Conservation (phyloP, 495 filamentous ascomycete species). For the Neurospora africana region DNA sequence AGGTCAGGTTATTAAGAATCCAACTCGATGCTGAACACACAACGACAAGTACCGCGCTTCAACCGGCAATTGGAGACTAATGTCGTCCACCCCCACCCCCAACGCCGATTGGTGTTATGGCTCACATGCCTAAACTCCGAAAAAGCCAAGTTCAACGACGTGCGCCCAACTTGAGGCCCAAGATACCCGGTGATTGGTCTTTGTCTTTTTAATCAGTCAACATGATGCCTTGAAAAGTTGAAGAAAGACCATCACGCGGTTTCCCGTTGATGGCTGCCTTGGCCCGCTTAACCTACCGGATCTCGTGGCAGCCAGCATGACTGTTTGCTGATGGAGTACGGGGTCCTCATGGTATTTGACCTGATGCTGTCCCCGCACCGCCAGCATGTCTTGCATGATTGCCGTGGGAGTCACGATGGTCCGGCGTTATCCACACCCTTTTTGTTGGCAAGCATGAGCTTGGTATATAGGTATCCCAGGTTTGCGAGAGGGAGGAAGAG, state of each 20-base stretch:
- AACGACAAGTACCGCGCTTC: background rate
- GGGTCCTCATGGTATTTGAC: background rate
- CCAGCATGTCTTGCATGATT: background rate
- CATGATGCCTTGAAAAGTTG: background rate
- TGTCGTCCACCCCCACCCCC: background rate
- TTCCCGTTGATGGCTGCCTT: background rate
- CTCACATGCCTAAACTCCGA: background rate
- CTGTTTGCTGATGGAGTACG: background rate
- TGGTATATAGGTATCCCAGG: background rate
- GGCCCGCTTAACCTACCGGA: background rate
- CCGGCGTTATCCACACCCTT: background rate
- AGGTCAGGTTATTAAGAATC: too few relatives aligned
- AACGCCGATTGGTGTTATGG: background rate
- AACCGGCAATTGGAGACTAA: background rate
- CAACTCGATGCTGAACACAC: background rate
- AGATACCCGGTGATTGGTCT: background rate
- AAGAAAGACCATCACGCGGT: background rate
- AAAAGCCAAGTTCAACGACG: background rate
- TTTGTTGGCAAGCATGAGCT: background rate
- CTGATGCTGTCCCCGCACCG: background rate
- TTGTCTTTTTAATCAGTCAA: background rate
- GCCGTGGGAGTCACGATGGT: background rate
- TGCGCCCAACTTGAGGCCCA: background rate
- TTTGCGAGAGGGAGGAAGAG: background rate
- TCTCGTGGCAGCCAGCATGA: background rate